Percentiles rank a stretch among this genome's conserved stretches.
These are phyloP conservation scores for Debaryomyces psychrophilus DNA, from an alignment of 1,139 yeast species.

Conservation along the genomic window DNA sequence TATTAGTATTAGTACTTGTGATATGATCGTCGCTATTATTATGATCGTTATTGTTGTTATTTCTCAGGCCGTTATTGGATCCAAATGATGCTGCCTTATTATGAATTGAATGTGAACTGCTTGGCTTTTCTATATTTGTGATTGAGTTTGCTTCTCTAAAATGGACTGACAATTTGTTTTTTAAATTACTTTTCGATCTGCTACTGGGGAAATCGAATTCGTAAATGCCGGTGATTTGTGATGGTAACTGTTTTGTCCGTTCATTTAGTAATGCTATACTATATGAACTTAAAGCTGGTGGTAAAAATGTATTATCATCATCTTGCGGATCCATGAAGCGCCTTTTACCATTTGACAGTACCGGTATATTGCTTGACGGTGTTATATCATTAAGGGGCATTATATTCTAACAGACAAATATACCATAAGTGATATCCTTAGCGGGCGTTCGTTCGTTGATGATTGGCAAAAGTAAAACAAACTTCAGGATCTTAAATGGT, in stretches of 20 bases:
- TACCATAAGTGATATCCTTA: constrained; percentile 7
- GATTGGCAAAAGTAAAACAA: not conserved
- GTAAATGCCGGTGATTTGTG: constrained; percentile 35
- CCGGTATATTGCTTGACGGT: constrained; percentile 11
- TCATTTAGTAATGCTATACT: constrained; percentile 42
- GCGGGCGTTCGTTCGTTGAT: not conserved
- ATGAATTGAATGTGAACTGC: not conserved
- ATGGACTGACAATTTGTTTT: constrained; percentile 39
- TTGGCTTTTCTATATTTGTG: not conserved
- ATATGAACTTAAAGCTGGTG: constrained; percentile 69
- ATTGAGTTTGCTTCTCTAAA: constrained; percentile 23
- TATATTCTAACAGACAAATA: not conserved
- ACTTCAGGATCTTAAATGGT: not conserved
- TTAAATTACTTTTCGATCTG: constrained; percentile 20
- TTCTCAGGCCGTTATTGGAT: not conserved
- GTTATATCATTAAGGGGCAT: constrained; percentile 22
- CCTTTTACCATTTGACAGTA: constrained; percentile 7
- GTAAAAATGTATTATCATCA: constrained; percentile 59
- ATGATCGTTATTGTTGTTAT: constrained; percentile 1
- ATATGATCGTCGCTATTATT: constrained; percentile 1
- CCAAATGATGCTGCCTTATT: constrained; percentile 2
- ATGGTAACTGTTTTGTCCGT: constrained; percentile 17
- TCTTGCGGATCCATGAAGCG: constrained; percentile 26
- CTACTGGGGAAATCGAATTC: constrained; percentile 35
- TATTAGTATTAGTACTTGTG: not conserved